Base-by-base conservation (phyloP, 2,329 filamentous ascomycete species). In the Fusarium nematophilum region DNA sequence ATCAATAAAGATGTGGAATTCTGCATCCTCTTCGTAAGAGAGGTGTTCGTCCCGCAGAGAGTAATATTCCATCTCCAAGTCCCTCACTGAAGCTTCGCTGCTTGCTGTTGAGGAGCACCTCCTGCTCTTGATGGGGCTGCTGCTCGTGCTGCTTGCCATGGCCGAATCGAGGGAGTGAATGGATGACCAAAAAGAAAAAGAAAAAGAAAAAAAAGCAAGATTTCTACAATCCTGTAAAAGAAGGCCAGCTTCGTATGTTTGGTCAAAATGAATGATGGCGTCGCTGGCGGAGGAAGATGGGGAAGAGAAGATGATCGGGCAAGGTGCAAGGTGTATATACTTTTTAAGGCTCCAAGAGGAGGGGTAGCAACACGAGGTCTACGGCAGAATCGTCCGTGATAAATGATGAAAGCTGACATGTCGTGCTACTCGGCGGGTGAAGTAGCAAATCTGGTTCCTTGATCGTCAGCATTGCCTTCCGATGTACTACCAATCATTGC, bases 1-100 rank as follows among this genome's bases (percentile, higher is more conserved):
- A 36, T 67, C 63, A 43, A 69, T 69, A 37, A 68, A 69, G 25
- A 53, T 60, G 58, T 69, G 66, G 37, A 69, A 69, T 29, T 69
- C 56, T 21, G 57, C 52, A 31, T 69, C 66, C 6, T 69, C 66
- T 50, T 69, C 66, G 43, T 68, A 69, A 37, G 57, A 53, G 23
- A 69, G 50, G n/a, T 57, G 54, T 6, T 63, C 34, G 21, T 69
- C 66, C 37, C 66, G 62, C 9, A 69, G 53, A n/a, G 62, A 52
- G 21, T 60, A 39, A 44, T 68, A 69, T 37, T 69, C 66, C 10
- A 55, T 33, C 23, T 69, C 66, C 18, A 69, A 49, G 18, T 59
- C 57, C 17, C 52, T 59, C 4, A 65, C 45, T 26, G 65, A 62
- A 25, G 64, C 59, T 27, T 53, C 45, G 37, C 66, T 67, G 18